Conservation (phyloP, 345 rosid genomes). For the Boechera stricta region DNA sequence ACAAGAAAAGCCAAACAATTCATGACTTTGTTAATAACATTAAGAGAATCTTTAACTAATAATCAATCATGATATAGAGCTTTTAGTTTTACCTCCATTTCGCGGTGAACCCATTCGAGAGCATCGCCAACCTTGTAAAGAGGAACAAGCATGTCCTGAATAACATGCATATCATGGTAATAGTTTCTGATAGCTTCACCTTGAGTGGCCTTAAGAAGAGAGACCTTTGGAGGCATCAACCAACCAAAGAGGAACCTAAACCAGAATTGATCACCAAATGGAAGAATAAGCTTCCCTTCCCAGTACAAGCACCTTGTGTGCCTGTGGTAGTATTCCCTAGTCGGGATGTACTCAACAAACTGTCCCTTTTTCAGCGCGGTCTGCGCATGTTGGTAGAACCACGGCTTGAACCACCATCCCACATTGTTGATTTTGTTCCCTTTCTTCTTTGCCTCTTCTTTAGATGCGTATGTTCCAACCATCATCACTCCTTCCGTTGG, state of each 20-base stretch:
- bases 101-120: slow-evolving; percentile 87
- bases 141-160: slow-evolving; percentile 99
- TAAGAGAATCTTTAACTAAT: slow-evolving; percentile 16
- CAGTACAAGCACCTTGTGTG: slow-evolving; percentile 97
- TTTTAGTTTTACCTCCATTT: slow-evolving; percentile 82
- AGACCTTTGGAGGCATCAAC: slow-evolving; percentile 99
- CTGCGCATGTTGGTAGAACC: slow-evolving; percentile 98
- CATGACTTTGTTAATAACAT: slow-evolving; percentile 1
- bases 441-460: slow-evolving; percentile 88
- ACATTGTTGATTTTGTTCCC: slow-evolving; percentile 85
- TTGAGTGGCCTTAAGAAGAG: slow-evolving; percentile 97
- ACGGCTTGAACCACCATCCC: slow-evolving; percentile 99
- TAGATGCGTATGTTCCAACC: slow-evolving; percentile 92
- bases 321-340: slow-evolving; percentile 95
- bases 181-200: slow-evolving; percentile 98
- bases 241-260: slow-evolving; percentile 94
- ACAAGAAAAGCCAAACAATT: not conserved
- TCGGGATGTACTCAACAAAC: slow-evolving; percentile 96
- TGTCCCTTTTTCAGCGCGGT: slow-evolving; percentile 83
- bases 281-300: slow-evolving; percentile 99
- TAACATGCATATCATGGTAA: slow-evolving; percentile 97
- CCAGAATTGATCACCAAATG: slow-evolving; percentile 97
- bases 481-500: slow-evolving; percentile 85
- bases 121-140: slow-evolving; percentile 97
- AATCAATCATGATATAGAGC: not conserved